Evolutionary conservation across 2,329 filamentous ascomycete species (phyloP), one percentile per base, ranked within the genome.

Genomic region (Zalaria sp.): DNA sequence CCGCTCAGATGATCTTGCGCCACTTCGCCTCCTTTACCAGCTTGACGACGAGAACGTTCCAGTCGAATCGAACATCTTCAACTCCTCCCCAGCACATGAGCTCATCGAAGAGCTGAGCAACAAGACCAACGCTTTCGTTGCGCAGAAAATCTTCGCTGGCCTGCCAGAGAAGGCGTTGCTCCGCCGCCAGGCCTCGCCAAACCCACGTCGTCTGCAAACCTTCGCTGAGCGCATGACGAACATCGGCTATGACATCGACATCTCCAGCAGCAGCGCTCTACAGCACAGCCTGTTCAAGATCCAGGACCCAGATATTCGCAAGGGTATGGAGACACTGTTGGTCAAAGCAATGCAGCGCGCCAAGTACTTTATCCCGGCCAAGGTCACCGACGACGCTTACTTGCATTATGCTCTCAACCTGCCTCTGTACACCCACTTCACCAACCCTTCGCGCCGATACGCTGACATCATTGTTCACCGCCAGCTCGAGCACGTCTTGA

Each of bases 31-130:
- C 37, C 70, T 96, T 47, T 87, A 94, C 63, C 88, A 94, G 64
- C 73, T 96, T 34, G 91, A 98, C 52, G 91, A 98, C 53, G 91
- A 98, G 70, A 96, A 96, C 61, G 86, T 95, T 41, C 91, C 89
- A 2, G 88, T 96, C 34, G 87, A 94, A 66, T 78, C 86, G 59
- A 98, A 96, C 66, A 83, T 98, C 49, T 98, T 96, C 56, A 81
- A 95, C 60, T 89, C 85, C 27, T 86, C 85, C 8, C 72, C 81
- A 6, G 85, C 88, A 3, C 86, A 93, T 48, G 89, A 96, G 65
- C 76, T 96, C 48, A 85, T 95, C 36, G 91, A 98, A 61, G 91
- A 98, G 67, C 71, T 98, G 41, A 81, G 86, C 66, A 83, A 94
- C 71, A 93, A 93, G 69, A 83, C 85, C 44, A 96, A 98, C 59